Base-by-base conservation (phyloP, 2,329 filamentous ascomycete genomes). In the Ilyonectria mors-panacis region DNA sequence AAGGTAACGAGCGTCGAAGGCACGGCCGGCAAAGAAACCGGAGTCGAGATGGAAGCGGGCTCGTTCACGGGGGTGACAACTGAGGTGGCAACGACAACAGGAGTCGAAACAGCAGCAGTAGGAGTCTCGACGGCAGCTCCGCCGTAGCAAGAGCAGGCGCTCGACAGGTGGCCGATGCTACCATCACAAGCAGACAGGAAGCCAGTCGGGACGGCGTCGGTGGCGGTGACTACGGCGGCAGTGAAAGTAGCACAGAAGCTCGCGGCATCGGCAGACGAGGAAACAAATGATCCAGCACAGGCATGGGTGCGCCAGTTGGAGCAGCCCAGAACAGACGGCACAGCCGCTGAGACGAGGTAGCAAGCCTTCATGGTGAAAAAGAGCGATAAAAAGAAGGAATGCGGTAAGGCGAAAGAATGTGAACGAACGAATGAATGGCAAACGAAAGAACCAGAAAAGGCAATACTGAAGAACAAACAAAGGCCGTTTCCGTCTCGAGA, bases 251-350 rank as follows among this genome's bases (percentile, higher is more conserved):
- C 58, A 42, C 58, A 60, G 48, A 60, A 60, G 23, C 26, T 60
- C 6, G 58, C 35, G 3, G 58, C 58, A 15, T 53, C 48, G 9
- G 23, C 47, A 6, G 37, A 21, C 5, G 35, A 44, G 4, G 58
- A 42, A 12, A 53, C 58, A 45, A 60, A 60, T 6, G 57, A 50
- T 21, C 57, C 63, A 44, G 50, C 63, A 23, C 63, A 60, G 2
- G 63, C 57, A 35, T 60, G 58, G 4, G 47, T 30, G 12, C 47
- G 23, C 33, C 45, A 51, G 48, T 60, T 53, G 23, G 58, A 44
- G 48, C 63, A 65, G 44, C 44, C 23, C 5, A 61, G 44, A 26
- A 39, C 63, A 26, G 56, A 60, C 57, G 63, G 63, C 63, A 65
- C 63, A 58, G 63, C 63, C 63, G 59, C 39, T 26, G 63, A 33